Percentiles rank a stretch among this genome's conserved stretches.
These are phyloP conservation scores for Moniliella sp. DNA, from an alignment of 1,284 basidiomycete genomes.

Conservation along the genomic window DNA sequence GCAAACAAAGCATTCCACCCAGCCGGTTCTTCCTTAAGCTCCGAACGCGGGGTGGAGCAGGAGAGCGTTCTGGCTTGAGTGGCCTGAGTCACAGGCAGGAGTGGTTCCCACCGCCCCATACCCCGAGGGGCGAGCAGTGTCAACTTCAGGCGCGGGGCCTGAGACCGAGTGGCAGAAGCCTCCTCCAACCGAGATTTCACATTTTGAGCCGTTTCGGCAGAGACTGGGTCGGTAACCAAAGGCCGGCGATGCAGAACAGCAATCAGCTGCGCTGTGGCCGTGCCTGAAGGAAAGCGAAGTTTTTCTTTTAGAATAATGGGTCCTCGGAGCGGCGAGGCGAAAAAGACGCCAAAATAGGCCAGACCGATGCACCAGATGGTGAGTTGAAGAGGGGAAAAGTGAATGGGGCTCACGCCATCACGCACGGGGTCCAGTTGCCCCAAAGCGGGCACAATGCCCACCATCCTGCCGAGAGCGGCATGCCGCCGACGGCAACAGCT, in stretches of 20 bases:
- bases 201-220: too few species aligned
- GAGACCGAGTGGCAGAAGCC: too few species aligned
- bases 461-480: constrained; percentile 73
- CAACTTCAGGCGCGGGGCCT: too few species aligned
- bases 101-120: constrained; percentile 26
- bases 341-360: constrained; percentile 49
- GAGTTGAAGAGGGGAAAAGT: constrained; percentile 5
- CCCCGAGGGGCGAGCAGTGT: constrained; percentile 8
- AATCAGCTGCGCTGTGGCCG: constrained; percentile 80
- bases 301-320: constrained; percentile 90
- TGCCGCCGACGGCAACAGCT: constrained; percentile 53
- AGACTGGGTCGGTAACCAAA: too few species aligned
- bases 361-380: constrained; percentile 9
- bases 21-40: constrained; percentile 2
- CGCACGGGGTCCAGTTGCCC: constrained; percentile 50
- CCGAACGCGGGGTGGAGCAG: background rate
- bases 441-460: constrained; percentile 78
- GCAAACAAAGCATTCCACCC: background rate
- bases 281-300: constrained; percentile 76
- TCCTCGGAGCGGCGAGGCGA: constrained; percentile 73
- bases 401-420: constrained; percentile 56
- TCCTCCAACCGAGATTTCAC: too few species aligned
- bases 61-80: background rate
- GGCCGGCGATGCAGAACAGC: constrained; percentile 64
- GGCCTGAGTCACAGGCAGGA: constrained; percentile 7